Base-by-base conservation (phyloP, 495 filamentous ascomycete genomes). In the Neurospora intermedia region DNA sequence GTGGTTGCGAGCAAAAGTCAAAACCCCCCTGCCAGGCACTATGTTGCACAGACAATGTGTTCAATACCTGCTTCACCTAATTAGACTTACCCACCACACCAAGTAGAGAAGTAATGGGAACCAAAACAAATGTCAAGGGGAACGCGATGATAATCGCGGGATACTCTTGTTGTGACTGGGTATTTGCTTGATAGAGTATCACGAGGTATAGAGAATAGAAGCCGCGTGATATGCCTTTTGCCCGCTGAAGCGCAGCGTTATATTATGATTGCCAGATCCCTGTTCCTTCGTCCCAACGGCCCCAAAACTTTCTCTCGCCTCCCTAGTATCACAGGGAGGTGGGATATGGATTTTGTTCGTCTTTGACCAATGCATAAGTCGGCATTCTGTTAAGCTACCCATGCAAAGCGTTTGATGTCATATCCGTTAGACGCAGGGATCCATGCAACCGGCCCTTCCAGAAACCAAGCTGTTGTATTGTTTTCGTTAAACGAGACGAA, bases 341-440 rank as follows among this genome's bases (percentile, higher is more conserved):
- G 54, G 54, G 54, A 35, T 66, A 38, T 35, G 54, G 15, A 40
- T n/a, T 35, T 31, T 38, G 70, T 74, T 74, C 45, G 48, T 23
- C 42, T 15, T 66, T 74, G 73, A 75, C 72, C 73, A 75, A 75
- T 79, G 78, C 79, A 78, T 76, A 76, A 79, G 80, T 78, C 72
- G 76, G 74, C 76, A 78, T 79, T 78, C 71, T 74, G 76, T 80
- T 66, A 74, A 76, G 78, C 80, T 80, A 80, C 78, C 80, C 80
- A 80, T 79, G 78, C 78, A 79, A 73, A 75, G 73, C 40, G 77
- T 66, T 66, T 66, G 54, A 35, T 35, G 54, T 75, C 74, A 73
- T 75, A 73, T 71, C 76, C 74, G 72, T 69, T 73, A 70, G 59
- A 78, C 76, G 71, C 76, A 73, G 70, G 54, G 75, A 75, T 76